phyloP scores from a whole-genome alignment of 2,329 filamentous ascomycete genomes.

The Microdochium bolleyi region DNA sequence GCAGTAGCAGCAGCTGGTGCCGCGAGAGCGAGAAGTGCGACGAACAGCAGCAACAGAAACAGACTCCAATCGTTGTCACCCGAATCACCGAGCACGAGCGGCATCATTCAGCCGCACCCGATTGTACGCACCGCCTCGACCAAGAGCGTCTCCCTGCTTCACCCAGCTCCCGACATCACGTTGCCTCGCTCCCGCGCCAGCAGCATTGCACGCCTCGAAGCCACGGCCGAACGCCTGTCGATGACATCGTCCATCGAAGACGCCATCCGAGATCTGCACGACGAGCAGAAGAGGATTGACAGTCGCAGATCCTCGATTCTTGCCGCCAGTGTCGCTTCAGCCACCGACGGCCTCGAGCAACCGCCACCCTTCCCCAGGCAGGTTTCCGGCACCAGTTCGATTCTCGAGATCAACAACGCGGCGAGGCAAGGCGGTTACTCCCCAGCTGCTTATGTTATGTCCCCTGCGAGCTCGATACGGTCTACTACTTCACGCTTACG shows the following conservation, averaged over 20 bases:
- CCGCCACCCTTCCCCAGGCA: slow-evolving; percentile 29
- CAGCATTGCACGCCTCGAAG: slow-evolving; percentile 68
- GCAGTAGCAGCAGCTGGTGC: not conserved
- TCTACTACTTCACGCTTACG: slow-evolving; percentile 28
- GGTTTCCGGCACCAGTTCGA: slow-evolving; percentile 47
- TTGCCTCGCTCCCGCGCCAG: slow-evolving; percentile 47
- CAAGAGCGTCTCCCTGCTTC: slow-evolving; percentile 37
- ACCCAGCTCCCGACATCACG: slow-evolving; percentile 56
- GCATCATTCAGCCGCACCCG: slow-evolving; percentile 25
- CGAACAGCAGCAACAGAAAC: not conserved
- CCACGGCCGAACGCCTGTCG: slow-evolving; percentile 66
- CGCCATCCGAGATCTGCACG: slow-evolving; percentile 66
- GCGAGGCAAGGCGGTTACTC: slow-evolving; percentile 65
- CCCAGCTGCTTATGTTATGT: slow-evolving; percentile 59
- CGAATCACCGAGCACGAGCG: slow-evolving; percentile 4
- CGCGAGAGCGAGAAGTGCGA: not conserved
- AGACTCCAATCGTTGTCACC: not conserved
- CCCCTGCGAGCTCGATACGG: slow-evolving; percentile 51
- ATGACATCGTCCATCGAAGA: slow-evolving; percentile 69
- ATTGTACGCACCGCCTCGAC: slow-evolving; percentile 39
- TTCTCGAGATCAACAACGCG: slow-evolving; percentile 59
- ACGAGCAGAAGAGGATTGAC: slow-evolving; percentile 62
- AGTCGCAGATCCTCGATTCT: slow-evolving; percentile 57
- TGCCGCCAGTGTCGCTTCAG: slow-evolving; percentile 35
- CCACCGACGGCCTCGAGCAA: slow-evolving; percentile 16